Conservation (phyloP, 306 rosid species). For the Castanea crenata region DNA sequence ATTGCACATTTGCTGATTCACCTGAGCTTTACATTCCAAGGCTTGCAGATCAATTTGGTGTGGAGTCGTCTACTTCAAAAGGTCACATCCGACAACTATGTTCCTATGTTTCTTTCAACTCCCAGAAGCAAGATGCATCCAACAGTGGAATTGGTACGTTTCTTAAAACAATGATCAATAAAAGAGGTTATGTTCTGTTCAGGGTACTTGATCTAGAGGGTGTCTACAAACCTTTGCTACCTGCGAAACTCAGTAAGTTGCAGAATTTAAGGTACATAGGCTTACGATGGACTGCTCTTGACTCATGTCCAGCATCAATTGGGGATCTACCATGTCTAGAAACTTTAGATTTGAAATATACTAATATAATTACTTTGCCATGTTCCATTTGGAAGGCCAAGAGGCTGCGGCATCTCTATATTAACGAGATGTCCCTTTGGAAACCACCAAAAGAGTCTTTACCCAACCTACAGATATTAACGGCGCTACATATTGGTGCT, state of each 20-base stretch:
- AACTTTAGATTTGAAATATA: slow-evolving; percentile 24
- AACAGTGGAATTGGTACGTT: not conserved
- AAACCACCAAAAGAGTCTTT: not conserved
- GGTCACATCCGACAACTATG: not conserved
- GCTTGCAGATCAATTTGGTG: slow-evolving; percentile 3
- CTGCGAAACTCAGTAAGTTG: slow-evolving; percentile 4
- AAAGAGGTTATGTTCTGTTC: slow-evolving; percentile 9
- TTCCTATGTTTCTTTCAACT: slow-evolving; percentile 14
- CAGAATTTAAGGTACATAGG: slow-evolving; percentile 12
- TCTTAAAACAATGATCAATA: not conserved
- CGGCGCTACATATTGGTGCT: not conserved
- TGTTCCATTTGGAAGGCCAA: slow-evolving; percentile 13
- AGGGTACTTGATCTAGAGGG: slow-evolving; percentile 29
- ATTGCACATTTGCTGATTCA: not conserved
- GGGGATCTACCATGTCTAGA: not conserved
- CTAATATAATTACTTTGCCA: slow-evolving; percentile 3
- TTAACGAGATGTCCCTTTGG: not conserved
- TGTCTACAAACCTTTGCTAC: slow-evolving; percentile 16
- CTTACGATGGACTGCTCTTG: slow-evolving; percentile 22
- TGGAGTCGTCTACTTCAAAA: not conserved
- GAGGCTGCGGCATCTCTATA: slow-evolving; percentile 17
- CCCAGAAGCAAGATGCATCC: not conserved
- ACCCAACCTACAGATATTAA: not conserved
- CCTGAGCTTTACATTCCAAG: not conserved
- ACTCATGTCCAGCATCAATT: slow-evolving; percentile 6